phyloP scores from a whole-genome alignment of 1,139 yeast species.

The Blastobotrys apis region DNA sequence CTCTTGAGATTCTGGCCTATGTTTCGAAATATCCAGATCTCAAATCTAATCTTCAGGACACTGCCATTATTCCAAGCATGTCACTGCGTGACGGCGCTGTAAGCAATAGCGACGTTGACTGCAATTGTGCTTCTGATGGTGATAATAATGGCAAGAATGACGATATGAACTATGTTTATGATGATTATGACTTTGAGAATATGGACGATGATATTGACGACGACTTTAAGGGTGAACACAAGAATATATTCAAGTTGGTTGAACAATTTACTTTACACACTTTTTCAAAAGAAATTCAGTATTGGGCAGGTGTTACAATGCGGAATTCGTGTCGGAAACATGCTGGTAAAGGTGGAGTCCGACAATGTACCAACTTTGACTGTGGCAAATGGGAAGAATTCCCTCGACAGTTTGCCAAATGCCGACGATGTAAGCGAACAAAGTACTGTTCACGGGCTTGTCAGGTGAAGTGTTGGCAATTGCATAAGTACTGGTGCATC shows the following conservation, averaged over 20 bases:
- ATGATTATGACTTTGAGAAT: conserved; percentile 47
- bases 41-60: conserved; percentile 66
- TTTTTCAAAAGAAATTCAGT: conserved; percentile 69
- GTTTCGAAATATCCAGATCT: conserved; percentile 85
- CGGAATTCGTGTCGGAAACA: conserved; percentile 90
- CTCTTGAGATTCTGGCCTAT: conserved; percentile 84
- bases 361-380: conserved; percentile 90
- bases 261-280: conserved; percentile 81
- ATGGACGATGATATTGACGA: conserved; percentile 29
- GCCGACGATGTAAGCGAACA: conserved; percentile 89
- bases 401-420: conserved; percentile 91
- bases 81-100: conserved; percentile 31
- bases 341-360: conserved; percentile 78
- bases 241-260: conserved; percentile 83
- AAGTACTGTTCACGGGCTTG: conserved; percentile 95
- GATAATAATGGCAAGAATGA: conserved; percentile 28
- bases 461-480: conserved; percentile 87
- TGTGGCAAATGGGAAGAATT: conserved; percentile 95
- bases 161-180: conserved; percentile 43
- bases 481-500: conserved; percentile 88
- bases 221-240: conserved; percentile 30
- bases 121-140: conserved; percentile 10
- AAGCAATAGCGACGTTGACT: conserved; percentile 1
- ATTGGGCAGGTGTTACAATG: conserved; percentile 99
- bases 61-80: conserved; percentile 52